These are phyloP conservation scores for Aquanectria penicillioides DNA, from an alignment of 2,329 filamentous ascomycete species.

Conservation along the genomic window DNA sequence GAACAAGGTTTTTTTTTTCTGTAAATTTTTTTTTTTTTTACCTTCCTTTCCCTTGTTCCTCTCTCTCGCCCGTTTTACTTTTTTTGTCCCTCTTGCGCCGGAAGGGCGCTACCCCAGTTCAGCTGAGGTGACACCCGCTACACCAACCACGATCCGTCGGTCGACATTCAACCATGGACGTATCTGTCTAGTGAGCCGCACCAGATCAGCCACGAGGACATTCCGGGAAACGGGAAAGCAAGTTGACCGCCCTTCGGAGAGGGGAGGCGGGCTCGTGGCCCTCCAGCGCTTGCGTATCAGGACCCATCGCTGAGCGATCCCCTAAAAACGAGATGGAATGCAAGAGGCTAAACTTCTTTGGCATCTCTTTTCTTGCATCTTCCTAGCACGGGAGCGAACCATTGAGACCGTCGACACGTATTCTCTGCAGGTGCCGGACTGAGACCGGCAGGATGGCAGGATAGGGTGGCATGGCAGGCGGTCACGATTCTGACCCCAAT, in stretches of 20 bases:
- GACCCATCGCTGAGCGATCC: conserved; percentile 1
- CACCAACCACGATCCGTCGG: conserved; percentile 21
- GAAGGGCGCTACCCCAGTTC: conserved; percentile 25
- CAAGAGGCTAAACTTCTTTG: not conserved
- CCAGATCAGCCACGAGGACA: conserved; percentile 5
- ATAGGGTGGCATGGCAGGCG: too few species aligned
- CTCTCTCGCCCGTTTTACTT: not conserved
- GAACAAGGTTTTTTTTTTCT: not conserved
- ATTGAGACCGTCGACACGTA: conserved; percentile 3
- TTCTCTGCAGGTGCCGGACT: conserved; percentile 4
- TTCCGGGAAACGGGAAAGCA: conserved; percentile 17
- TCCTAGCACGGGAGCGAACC: too few species aligned
- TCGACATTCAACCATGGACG: conserved; percentile 12
- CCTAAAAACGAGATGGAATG: conserved; percentile 7
- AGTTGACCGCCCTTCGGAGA: conserved; percentile 17
- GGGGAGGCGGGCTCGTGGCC: not conserved
- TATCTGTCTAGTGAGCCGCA: conserved; percentile 6
- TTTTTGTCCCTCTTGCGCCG: not conserved
- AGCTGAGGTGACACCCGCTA: conserved; percentile 37
- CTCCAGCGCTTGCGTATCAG: too few species aligned
- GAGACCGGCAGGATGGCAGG: conserved; percentile 17
- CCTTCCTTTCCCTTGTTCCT: not conserved
- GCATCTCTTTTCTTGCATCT: not conserved
- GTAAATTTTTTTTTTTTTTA: not conserved
- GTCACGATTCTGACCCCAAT: too few species aligned